phyloP scores from a whole-genome alignment of 345 rosid genomes.

The Combretum micranthum region DNA sequence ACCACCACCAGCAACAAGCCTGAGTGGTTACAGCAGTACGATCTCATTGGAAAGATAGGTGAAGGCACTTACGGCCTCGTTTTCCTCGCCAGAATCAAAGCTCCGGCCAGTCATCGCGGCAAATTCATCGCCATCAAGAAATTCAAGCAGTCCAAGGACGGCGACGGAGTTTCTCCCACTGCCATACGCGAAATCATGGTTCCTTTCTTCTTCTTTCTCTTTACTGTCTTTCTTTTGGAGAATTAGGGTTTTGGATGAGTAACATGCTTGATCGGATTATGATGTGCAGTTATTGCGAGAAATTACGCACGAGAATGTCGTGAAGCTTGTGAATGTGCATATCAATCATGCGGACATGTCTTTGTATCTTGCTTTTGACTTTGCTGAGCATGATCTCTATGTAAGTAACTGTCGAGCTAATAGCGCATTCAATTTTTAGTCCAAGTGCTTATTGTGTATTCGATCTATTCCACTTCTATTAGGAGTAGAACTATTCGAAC shows the following conservation, averaged over 20 bases:
- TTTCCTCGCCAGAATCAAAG: constrained; percentile 79
- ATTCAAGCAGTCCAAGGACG: constrained; percentile 98
- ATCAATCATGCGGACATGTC: constrained; percentile 95
- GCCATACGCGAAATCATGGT: constrained; percentile 96
- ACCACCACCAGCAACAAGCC: constrained; percentile 41
- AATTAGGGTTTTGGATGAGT: too few relatives aligned
- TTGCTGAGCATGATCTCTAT: constrained; percentile 91
- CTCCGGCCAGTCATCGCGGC: constrained; percentile 59
- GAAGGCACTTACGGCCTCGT: constrained; percentile 99
- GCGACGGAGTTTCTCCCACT: constrained; percentile 99
- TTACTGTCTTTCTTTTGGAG: neutral
- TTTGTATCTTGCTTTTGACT: constrained; percentile 90
- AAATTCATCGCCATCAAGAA: constrained; percentile 93
- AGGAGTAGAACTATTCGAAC: too few relatives aligned
- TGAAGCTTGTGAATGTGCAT: constrained; percentile 97
- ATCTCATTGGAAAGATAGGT: constrained; percentile 95
- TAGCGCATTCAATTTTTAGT: neutral
- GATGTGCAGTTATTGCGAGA: constrained; percentile 66
- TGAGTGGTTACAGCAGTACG: constrained; percentile 97
- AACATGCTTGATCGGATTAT: neutral
- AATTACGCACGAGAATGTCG: constrained; percentile 91
- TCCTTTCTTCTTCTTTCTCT: neutral
- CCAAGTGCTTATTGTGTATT: too few relatives aligned
- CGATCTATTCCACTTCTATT: too few relatives aligned
- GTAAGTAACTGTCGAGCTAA: constrained; percentile 14